Conservation (phyloP, 768 basidiomycete genomes). For the Galerina sulciceps region DNA sequence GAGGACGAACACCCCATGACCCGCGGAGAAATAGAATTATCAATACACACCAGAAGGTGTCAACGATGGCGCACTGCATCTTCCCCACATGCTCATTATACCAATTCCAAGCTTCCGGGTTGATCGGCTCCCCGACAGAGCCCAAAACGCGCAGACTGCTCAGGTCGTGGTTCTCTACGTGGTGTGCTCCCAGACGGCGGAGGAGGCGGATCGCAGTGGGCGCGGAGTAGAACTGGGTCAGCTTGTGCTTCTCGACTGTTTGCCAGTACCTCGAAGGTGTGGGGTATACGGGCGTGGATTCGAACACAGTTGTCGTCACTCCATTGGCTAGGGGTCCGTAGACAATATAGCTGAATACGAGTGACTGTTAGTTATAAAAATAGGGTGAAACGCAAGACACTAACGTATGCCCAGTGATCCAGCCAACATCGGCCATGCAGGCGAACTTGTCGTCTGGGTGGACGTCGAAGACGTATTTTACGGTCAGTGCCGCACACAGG, state of each 20-base stretch:
- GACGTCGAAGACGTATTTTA: conserved; percentile 98
- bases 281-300: conserved; percentile 96
- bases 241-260: conserved; percentile 87
- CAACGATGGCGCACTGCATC: conserved; percentile 88
- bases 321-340: conserved; percentile 93
- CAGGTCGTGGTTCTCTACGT: conserved; percentile 84
- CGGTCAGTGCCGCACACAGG: conserved; percentile 87
- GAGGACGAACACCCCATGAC: background rate
- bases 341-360: conserved; percentile 72
- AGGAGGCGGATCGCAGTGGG: conserved; percentile 95
- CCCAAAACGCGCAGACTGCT: conserved; percentile 85
- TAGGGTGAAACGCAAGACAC: conserved; percentile 26
- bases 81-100: conserved; percentile 95
- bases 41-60: conserved; percentile 76
- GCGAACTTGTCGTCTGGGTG: conserved; percentile 96
- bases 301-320: conserved; percentile 88
- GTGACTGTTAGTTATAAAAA: conserved; percentile 10
- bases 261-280: conserved; percentile 98
- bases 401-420: conserved; percentile 96
- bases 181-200: conserved; percentile 77
- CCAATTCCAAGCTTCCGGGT: conserved; percentile 99
- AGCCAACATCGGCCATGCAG: conserved; percentile 98
- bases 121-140: conserved; percentile 97
- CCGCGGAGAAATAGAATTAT: conserved; percentile 2
- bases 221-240: conserved; percentile 96